A percentile compares a stretch with the other conserved stretches of the same genome.
Evolutionary conservation across 768 basidiomycete genomes (phyloP).

Genomic region (Cystofilobasidium bisporidii): DNA sequence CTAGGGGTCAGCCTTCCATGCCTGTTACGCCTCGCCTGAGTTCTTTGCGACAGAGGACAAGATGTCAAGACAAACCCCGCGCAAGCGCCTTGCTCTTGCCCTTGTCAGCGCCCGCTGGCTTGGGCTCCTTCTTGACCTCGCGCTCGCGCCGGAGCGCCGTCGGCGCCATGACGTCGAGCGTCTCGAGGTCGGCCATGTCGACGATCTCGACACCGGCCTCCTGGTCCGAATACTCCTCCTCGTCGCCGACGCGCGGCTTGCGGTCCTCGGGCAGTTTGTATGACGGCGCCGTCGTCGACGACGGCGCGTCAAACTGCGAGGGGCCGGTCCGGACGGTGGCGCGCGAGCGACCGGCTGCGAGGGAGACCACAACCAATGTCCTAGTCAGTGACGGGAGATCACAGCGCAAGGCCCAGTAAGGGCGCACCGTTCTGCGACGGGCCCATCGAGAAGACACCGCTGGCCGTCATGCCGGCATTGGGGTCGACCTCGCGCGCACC

Average conservation of each 20-base stretch:
- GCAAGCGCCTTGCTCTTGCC: conserved; percentile 3
- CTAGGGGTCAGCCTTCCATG: not conserved
- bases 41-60: not conserved
- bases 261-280: conserved; percentile 26
- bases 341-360: conserved; percentile 7
- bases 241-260: conserved; percentile 17
- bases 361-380: not conserved
- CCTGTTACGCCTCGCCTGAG: not conserved
- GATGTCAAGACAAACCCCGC: not conserved
- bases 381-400: not conserved
- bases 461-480: conserved; percentile 9
- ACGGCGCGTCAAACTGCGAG: conserved; percentile 7
- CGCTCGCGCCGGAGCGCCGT: conserved; percentile 16
- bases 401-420: too few species aligned
- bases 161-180: conserved; percentile 25
- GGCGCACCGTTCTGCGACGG: conserved; percentile 5
- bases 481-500: conserved; percentile 9
- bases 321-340: conserved; percentile 17
- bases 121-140: conserved; percentile 19
- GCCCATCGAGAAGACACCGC: conserved; percentile 22
- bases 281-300: not conserved
- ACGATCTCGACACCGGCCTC: conserved; percentile 27
- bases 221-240: conserved; percentile 27
- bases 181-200: conserved; percentile 27
- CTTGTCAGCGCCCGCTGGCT: not conserved